Base-by-base conservation (phyloP, 208 protist species). In the Kentomonas sorsogonicus region DNA sequence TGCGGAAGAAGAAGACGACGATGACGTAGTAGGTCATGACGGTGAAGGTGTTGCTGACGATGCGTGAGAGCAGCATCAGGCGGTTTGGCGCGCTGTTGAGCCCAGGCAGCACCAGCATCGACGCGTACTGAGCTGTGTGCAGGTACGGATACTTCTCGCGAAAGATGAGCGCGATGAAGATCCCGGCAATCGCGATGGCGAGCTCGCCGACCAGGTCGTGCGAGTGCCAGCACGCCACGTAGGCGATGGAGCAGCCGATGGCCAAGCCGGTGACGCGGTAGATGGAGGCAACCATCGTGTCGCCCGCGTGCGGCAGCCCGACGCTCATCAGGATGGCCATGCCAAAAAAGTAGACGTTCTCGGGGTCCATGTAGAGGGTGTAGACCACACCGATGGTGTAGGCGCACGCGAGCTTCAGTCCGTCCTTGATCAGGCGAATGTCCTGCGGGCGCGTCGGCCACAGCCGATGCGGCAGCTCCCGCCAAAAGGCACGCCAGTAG, bases 1-100 rank as follows among this genome's bases (percentile, higher is more conserved):
- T 66, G 0, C 78, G 83, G 36, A 90, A 90, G 27, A 90, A 51
- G 46, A 90, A 77, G 9, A 82, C 78, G 39, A 70, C 66, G 38
- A 90, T 86, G 10, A 68, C 68, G 62, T 79, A 86, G 55, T 90
- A 90, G 48, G 78, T 67, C 59, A 90, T 84, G 11, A 86, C 67
- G 16, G 78, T 66, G 26, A 90, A 83, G 5, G 48, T 53, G 63
- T 80, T 86, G 41, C 67, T 63, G 2, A 73, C 59, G 22, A 90
- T 40, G 33, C 83, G 83, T 0, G 69, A 55, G 9, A 85, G 47
- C 27, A 77, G 55, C 48, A 67, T 53, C 34, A 68, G 9, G 25
- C 67, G 64, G 3, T 52, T 69, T 2, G 48, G 18, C 0, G 70
- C 74, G 0, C 70, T 53, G 1, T 71, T 62, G 26, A 88, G 38